Percentiles rank a stretch among this genome's conserved stretches.
Conservation (phyloP, 305 asterid species). For the Fraxinus nigra region DNA sequence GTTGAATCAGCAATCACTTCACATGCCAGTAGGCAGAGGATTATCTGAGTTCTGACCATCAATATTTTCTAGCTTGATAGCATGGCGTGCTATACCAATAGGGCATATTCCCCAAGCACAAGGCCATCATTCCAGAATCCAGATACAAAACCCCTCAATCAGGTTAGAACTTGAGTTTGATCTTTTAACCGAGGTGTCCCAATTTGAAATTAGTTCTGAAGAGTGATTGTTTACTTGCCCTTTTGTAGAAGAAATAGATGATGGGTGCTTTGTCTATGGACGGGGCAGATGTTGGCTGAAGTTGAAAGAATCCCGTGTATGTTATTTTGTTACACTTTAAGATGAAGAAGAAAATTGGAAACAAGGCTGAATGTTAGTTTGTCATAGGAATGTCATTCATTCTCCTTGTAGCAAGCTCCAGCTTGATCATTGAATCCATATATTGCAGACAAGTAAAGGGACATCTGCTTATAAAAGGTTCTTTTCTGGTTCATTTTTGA, state of each 20-base stretch:
- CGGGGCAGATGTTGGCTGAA: conserved; percentile 27
- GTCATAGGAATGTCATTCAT: not conserved
- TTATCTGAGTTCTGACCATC: conserved; percentile 42
- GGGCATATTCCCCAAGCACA: conserved; percentile 51
- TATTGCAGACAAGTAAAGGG: not conserved
- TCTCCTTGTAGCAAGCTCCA: not conserved
- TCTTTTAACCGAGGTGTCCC: not conserved
- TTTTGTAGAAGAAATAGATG: conserved; percentile 20
- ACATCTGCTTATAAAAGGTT: not conserved
- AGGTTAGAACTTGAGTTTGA: conserved; percentile 42
- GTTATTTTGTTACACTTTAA: not conserved
- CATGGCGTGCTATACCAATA: conserved; percentile 82
- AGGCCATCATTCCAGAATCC: conserved; percentile 34
- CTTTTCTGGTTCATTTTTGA: not conserved
- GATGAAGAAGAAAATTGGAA: not conserved
- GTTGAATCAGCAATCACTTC: not conserved
- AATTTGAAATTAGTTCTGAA: conserved; percentile 12
- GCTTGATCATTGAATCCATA: not conserved
- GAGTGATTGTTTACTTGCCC: conserved; percentile 12
- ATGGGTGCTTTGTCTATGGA: conserved; percentile 69
- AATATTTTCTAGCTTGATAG: conserved; percentile 62
- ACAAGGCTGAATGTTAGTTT: not conserved
- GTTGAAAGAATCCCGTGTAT: not conserved
- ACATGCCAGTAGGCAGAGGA: conserved; percentile 45
- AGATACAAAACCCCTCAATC: conserved; percentile 82